These are phyloP conservation scores for Hygrophoropsis aurantiaca DNA, from an alignment of 768 basidiomycete species.

Conservation along the genomic window DNA sequence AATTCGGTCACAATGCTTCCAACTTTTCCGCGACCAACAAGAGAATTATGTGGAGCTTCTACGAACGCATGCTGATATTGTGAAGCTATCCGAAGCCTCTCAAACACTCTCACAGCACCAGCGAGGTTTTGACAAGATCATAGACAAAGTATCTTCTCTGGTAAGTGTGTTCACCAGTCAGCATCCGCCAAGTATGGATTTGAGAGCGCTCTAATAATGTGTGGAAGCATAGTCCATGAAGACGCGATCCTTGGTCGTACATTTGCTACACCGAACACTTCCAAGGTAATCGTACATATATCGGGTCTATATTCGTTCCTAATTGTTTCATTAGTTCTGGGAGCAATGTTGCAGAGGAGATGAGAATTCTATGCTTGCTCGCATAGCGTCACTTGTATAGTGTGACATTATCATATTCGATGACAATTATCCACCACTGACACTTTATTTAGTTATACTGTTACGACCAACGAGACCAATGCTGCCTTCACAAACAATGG, in stretches of 20 bases:
- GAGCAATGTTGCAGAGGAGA: background rate
- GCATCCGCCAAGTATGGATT: conserved; percentile 7
- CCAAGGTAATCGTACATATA: background rate
- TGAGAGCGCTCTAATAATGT: conserved; percentile 8
- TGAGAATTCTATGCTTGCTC: conserved; percentile 1
- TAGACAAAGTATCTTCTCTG: no score
- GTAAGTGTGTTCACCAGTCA: background rate
- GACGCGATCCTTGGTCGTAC: conserved; percentile 1
- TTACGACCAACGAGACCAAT: no score
- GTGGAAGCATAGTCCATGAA: conserved; percentile 8
- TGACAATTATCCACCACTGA: no score
- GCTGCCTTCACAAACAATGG: no score
- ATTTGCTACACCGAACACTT: background rate
- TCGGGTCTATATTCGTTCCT: background rate
- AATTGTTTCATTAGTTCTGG: conserved; percentile 3
- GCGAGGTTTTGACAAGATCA: no score
- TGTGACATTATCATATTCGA: background rate
- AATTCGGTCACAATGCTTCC: no score
- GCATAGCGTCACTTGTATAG: conserved; percentile 11
- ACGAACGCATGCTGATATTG: no score
- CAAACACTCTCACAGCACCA: no score
- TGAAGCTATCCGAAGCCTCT: no score
- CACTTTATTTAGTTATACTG: no score
- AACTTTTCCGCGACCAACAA: no score
- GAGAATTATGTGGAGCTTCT: no score